A percentile compares a stretch with the other conserved stretches of the same genome.
These are phyloP conservation scores for Iberis pinnata DNA, from an alignment of 345 rosid species.

Conservation along the genomic window DNA sequence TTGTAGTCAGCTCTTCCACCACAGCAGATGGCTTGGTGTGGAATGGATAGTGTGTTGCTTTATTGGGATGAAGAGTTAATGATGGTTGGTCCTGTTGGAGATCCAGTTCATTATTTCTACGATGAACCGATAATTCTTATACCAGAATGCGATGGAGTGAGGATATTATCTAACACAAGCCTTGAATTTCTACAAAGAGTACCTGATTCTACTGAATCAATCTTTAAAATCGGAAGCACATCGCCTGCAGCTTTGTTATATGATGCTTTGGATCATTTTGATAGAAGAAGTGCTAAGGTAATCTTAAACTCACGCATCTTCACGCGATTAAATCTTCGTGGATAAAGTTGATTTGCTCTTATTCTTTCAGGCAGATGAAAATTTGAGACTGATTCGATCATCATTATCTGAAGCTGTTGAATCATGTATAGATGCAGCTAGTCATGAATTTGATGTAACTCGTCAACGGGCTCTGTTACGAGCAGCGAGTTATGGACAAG, in stretches of 20 bases:
- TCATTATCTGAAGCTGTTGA: conserved; percentile 95
- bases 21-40: conserved; percentile 96
- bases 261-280: conserved; percentile 98
- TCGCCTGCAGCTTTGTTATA: conserved; percentile 81
- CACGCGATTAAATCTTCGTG: too few relatives aligned
- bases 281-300: conserved; percentile 91
- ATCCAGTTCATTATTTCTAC: conserved; percentile 67
- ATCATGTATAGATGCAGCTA: conserved; percentile 89
- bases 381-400: conserved; percentile 74
- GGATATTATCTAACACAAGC: conserved; percentile 73
- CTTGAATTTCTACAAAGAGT: conserved; percentile 93
- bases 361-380: conserved; percentile 84
- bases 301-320: too few relatives aligned
- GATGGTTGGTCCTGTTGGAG: conserved; percentile 94
- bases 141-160: conserved; percentile 98
- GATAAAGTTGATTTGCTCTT: conserved; percentile 19
- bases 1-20: conserved; percentile 92
- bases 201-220: conserved; percentile 89
- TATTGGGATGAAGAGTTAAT: conserved; percentile 89
- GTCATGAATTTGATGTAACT: conserved; percentile 78
- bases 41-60: conserved; percentile 81
- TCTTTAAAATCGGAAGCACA: conserved; percentile 95
- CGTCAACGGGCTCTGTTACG: conserved; percentile 78
- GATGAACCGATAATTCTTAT: conserved; percentile 83
- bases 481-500: conserved; percentile 99